These are phyloP conservation scores for Tetrahymena malaccensis DNA, from an alignment of 73 alveolate species.

Conservation along the genomic window DNA sequence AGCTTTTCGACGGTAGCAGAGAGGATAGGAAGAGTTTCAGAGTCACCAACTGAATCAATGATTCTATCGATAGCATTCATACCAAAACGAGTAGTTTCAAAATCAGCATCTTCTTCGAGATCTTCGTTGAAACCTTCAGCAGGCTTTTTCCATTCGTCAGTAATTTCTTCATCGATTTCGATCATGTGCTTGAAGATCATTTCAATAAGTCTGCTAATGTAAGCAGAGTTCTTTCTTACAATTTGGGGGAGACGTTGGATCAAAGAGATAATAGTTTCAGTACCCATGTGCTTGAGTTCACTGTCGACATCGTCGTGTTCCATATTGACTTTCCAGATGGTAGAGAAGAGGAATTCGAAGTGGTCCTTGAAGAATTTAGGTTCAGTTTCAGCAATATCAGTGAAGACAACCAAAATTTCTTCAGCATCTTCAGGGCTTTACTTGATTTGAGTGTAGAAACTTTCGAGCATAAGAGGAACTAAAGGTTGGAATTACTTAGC, in stretches of 20 bases:
- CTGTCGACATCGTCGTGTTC: slow-evolving; percentile 48
- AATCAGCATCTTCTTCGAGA: slow-evolving; percentile 75
- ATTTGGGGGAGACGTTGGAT: slow-evolving; percentile 66
- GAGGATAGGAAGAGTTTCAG: slow-evolving; percentile 60
- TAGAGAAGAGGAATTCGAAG: slow-evolving; percentile 47
- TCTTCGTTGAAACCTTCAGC: slow-evolving; percentile 73
- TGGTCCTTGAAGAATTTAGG: slow-evolving; percentile 69
- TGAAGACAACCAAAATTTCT: slow-evolving; percentile 63
- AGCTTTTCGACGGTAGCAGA: slow-evolving; percentile 48
- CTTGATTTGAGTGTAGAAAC: slow-evolving; percentile 47
- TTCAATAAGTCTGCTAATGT: slow-evolving; percentile 56
- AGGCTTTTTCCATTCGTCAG: slow-evolving; percentile 76
- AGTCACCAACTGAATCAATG: slow-evolving; percentile 76
- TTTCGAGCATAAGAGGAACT: slow-evolving; percentile 47
- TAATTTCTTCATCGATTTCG: slow-evolving; percentile 62
- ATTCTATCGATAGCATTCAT: slow-evolving; percentile 84
- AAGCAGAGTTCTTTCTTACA: slow-evolving; percentile 49
- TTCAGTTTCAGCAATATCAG: slow-evolving; percentile 77
- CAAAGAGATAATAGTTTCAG: slow-evolving; percentile 65
- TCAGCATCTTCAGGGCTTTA: slow-evolving; percentile 60
- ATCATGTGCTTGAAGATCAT: slow-evolving; percentile 69
- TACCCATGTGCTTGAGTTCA: slow-evolving; percentile 57
- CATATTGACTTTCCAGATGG: slow-evolving; percentile 47
- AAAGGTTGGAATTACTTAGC: slow-evolving; percentile 52
- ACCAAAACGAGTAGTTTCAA: slow-evolving; percentile 85